Evolutionary conservation across 257 asterid species (phyloP).

Genomic region (Petunia axillaris): DNA sequence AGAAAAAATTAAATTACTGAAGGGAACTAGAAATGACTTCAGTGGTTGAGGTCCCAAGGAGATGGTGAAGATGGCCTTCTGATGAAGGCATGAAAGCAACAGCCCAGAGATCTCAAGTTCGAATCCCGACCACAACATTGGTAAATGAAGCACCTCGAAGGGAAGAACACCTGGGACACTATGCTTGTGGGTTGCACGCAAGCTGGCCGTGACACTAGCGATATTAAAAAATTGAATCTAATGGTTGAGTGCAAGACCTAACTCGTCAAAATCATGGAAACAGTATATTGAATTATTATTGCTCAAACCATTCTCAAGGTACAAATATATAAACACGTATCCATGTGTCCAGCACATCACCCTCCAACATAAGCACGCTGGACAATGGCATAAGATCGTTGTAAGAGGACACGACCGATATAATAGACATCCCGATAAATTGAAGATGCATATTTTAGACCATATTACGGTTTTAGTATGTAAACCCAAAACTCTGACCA

Average conservation of each 20-base stretch:
- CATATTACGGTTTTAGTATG: neutral
- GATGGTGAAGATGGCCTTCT: neutral
- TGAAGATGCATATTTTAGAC: neutral
- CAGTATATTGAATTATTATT: neutral
- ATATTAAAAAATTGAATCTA: neutral
- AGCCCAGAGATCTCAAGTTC: neutral
- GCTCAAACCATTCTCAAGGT: slow-evolving; percentile 5
- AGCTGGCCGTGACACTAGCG: neutral
- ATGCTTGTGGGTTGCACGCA: neutral
- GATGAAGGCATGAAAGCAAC: slow-evolving; percentile 11
- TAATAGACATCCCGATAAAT: neutral
- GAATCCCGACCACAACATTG: neutral
- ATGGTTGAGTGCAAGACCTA: neutral
- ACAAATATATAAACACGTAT: neutral
- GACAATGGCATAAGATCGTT: neutral
- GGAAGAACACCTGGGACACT: neutral
- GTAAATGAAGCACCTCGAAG: slow-evolving; percentile 4
- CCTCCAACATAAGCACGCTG: slow-evolving; percentile 5
- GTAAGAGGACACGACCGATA: neutral
- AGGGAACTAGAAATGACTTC: neutral
- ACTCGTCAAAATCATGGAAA: slow-evolving; percentile 6
- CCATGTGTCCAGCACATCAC: neutral
- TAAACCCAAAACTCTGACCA: neutral
- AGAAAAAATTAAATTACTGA: neutral
- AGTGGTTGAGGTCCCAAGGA: neutral